Evolutionary conservation across 371 early-diverging fungal genomes (phyloP).

Genomic region (Saksenaea oblongispora): DNA sequence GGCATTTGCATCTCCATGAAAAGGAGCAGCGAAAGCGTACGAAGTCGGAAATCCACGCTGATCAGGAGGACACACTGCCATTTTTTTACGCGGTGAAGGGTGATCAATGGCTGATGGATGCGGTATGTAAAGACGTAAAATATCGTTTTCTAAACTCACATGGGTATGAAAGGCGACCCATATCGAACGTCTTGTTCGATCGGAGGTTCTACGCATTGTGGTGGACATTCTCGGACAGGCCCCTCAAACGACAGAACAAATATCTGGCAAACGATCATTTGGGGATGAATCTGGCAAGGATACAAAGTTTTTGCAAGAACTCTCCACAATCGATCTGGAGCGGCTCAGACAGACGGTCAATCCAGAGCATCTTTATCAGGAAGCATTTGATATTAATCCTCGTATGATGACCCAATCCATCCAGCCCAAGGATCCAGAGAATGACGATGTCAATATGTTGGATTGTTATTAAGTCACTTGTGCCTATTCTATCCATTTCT

Average conservation of each 20-base stretch:
- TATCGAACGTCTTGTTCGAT: constrained; percentile 37
- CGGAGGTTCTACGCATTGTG: constrained; percentile 30
- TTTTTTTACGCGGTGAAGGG: constrained; percentile 52
- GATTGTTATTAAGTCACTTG: constrained; percentile 9
- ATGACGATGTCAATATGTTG: constrained; percentile 7
- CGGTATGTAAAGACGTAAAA: constrained; percentile 21
- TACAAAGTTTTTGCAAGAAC: constrained; percentile 17
- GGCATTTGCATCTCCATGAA: constrained; percentile 47
- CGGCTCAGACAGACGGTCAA: constrained; percentile 21
- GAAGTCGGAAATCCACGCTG: constrained; percentile 10
- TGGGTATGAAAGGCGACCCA: constrained; percentile 22
- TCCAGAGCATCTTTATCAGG: constrained; percentile 47
- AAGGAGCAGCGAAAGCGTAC: constrained; percentile 28
- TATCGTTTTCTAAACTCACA: neutral
- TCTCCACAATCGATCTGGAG: constrained; percentile 20
- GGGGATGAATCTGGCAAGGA: constrained; percentile 12
- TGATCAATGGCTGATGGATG: constrained; percentile 52
- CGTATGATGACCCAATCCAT: constrained; percentile 36
- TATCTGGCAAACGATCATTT: neutral
- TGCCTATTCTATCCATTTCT: neutral
- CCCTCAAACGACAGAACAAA: neutral
- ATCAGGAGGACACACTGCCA: neutral
- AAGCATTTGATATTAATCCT: constrained; percentile 43
- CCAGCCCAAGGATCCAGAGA: constrained; percentile 7
- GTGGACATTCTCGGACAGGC: constrained; percentile 11